phyloP scores from a whole-genome alignment of 305 asterid genomes.

The Plantago lanceolata region DNA sequence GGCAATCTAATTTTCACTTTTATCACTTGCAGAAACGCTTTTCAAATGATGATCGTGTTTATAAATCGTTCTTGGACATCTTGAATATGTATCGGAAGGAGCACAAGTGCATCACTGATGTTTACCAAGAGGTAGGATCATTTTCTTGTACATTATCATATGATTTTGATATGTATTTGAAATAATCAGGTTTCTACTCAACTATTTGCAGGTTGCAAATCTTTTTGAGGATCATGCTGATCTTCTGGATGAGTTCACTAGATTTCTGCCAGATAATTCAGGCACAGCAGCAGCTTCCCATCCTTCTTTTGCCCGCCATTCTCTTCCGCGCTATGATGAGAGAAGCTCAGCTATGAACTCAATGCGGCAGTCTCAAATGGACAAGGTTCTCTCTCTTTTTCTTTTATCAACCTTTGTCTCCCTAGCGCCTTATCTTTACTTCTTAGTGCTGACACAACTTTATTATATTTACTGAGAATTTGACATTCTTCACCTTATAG shows the following conservation, averaged over 20 bases:
- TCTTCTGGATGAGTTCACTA: conserved; percentile 88
- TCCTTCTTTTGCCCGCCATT: conserved; percentile 53
- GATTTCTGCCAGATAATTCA: conserved; percentile 85
- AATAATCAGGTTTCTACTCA: conserved; percentile 21
- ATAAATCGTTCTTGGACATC: conserved; percentile 91
- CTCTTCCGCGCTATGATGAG: conserved; percentile 62
- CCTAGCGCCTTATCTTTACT: not conserved
- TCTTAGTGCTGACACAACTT: conserved; percentile 13
- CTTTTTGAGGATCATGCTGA: conserved; percentile 84
- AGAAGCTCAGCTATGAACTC: conserved; percentile 69
- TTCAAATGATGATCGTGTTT: conserved; percentile 82
- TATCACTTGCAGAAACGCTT: conserved; percentile 71
- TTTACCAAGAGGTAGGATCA: conserved; percentile 77
- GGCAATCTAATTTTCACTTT: conserved; percentile 20
- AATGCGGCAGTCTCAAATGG: conserved; percentile 52
- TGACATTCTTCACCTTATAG: conserved; percentile 31
- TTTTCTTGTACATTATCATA: conserved; percentile 10
- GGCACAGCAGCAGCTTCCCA: conserved; percentile 59
- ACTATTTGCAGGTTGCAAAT: conserved; percentile 61
- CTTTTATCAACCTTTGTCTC: not conserved
- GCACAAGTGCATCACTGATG: conserved; percentile 87
- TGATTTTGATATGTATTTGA: conserved; percentile 10
- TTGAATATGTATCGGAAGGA: conserved; percentile 96
- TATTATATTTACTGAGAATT: conserved; percentile 18
- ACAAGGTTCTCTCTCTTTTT: conserved; percentile 53